A percentile compares a stretch with the other conserved stretches of the same genome.
These are phyloP conservation scores for Solanum chmielewskii DNA, from an alignment of 257 asterid species.

Conservation along the genomic window DNA sequence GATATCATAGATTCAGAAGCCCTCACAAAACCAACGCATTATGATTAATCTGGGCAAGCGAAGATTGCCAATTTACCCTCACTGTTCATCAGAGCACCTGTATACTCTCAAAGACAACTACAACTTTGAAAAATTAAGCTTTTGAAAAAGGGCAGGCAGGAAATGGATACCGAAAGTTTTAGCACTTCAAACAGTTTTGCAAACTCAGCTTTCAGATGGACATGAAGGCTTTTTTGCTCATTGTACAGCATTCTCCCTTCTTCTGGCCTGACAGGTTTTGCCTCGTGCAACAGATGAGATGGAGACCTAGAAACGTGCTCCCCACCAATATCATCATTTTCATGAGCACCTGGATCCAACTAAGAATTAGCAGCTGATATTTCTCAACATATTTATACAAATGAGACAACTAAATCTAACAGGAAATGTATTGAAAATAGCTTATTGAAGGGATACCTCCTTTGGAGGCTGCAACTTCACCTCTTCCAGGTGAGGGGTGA, in stretches of 20 bases:
- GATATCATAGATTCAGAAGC: not conserved
- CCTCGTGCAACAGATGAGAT: conserved; percentile 8
- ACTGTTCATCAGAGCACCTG: not conserved
- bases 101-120: not conserved
- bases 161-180: conserved; percentile 53
- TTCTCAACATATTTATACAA: not conserved
- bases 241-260: conserved; percentile 9
- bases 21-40: not conserved
- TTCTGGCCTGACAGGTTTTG: conserved; percentile 15
- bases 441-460: conserved; percentile 10
- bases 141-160: not conserved
- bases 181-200: conserved; percentile 36
- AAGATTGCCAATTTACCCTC: not conserved
- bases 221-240: conserved; percentile 32
- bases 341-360: not conserved
- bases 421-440: not conserved
- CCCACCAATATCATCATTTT: not conserved
- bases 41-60: not conserved
- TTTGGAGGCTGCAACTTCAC: conserved; percentile 5
- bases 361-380: conserved; percentile 4
- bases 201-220: conserved; percentile 32
- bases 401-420: not conserved
- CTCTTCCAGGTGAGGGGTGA: conserved; percentile 9
- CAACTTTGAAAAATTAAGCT: not conserved
- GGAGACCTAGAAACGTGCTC: not conserved